Conservation (phyloP, 345 rosid genomes). For the Dipteronia sinensis region DNA sequence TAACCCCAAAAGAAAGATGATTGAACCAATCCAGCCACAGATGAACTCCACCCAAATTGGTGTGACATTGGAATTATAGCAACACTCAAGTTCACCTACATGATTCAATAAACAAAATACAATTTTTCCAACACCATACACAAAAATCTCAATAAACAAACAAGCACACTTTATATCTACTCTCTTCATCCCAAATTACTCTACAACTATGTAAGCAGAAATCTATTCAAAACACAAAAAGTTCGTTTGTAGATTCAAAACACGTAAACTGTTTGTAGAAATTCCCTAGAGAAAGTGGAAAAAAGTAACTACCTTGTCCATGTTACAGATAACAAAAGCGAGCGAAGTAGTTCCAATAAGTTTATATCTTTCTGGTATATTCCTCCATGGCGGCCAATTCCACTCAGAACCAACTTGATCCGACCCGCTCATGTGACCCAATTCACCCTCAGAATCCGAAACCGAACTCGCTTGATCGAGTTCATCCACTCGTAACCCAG, state of each 20-base stretch:
- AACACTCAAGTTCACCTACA: constrained; percentile 90
- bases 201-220: neutral
- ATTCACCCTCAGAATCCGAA: constrained; percentile 26
- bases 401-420: constrained; percentile 49
- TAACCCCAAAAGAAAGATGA: constrained; percentile 98
- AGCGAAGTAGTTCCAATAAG: constrained; percentile 86
- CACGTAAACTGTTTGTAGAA: neutral
- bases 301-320: constrained; percentile 72
- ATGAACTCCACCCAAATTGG: constrained; percentile 88
- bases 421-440: constrained; percentile 10
- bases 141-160: neutral
- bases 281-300: constrained; percentile 11
- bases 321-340: constrained; percentile 91
- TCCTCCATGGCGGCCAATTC: constrained; percentile 86
- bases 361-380: constrained; percentile 74
- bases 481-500: constrained; percentile 38
- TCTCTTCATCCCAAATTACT: neutral
- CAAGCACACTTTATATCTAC: neutral
- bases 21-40: constrained; percentile 86
- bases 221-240: too few species aligned
- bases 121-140: constrained; percentile 1
- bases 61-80: constrained; percentile 98
- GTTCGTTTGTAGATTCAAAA: too few species aligned
- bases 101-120: constrained; percentile 14
- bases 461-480: constrained; percentile 25